Percentiles rank a stretch among this genome's conserved stretches.
Conservation (phyloP, 2,329 filamentous ascomycete genomes). For the Fusarium paranaense region DNA sequence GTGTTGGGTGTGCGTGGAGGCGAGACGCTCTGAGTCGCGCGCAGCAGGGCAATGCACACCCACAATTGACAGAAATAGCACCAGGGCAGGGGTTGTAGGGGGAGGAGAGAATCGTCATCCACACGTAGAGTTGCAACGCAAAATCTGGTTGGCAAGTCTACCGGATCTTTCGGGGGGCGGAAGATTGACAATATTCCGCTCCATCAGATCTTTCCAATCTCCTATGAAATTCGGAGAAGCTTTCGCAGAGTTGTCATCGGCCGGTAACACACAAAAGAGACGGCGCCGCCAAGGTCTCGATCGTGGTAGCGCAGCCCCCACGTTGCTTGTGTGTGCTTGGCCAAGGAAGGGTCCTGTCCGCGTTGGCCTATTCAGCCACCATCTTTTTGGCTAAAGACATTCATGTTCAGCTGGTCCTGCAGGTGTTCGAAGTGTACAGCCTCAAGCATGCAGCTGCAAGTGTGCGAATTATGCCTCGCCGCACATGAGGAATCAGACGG, state of each 20-base stretch:
- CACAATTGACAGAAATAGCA: slow-evolving; percentile 32
- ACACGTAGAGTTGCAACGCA: neutral
- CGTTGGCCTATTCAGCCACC: slow-evolving; percentile 31
- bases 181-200: neutral
- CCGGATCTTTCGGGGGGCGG: slow-evolving; percentile 1
- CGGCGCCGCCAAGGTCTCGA: slow-evolving; percentile 20
- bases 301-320: slow-evolving; percentile 20
- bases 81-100: neutral
- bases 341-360: slow-evolving; percentile 27
- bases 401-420: slow-evolving; percentile 12
- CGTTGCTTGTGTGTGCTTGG: slow-evolving; percentile 12
- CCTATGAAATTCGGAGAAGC: slow-evolving; percentile 15
- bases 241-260: neutral
- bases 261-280: slow-evolving; percentile 6
- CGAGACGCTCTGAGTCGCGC: slow-evolving; percentile 28
- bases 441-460: neutral
- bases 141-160: slow-evolving; percentile 4
- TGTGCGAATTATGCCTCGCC: neutral
- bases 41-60: slow-evolving; percentile 10
- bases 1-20: slow-evolving; percentile 17
- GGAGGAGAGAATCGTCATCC: neutral
- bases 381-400: slow-evolving; percentile 19
- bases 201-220: neutral
- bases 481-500: neutral
- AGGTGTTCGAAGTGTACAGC: neutral